Conservation (phyloP, 352 stramenopile species). For the Blastocystis sp. region DNA sequence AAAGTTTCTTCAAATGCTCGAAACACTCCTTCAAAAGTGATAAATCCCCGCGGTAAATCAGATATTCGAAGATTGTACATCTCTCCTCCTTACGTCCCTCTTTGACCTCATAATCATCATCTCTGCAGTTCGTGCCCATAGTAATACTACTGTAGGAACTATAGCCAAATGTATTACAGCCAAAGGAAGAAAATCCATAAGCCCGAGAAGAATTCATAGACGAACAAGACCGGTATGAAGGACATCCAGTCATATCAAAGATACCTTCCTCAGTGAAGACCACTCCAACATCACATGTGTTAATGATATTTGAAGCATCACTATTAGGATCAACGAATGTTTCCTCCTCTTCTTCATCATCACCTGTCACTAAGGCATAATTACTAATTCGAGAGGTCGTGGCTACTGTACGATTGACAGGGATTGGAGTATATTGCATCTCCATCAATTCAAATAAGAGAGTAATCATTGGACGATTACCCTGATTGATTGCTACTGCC, state of each 20-base stretch:
- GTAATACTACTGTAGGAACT: background rate
- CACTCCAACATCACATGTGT: conserved; percentile 15
- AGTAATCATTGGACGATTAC: background rate
- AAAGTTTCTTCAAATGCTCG: background rate
- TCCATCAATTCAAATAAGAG: conserved; percentile 42
- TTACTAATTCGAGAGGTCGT: conserved; percentile 18
- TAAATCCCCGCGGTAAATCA: conserved; percentile 45
- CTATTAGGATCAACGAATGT: conserved; percentile 51
- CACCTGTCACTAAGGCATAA: conserved; percentile 18
- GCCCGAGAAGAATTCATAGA: background rate
- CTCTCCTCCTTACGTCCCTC: background rate
- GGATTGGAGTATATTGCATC: conserved; percentile 58
- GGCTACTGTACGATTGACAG: background rate
- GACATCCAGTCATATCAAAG: conserved; percentile 5
- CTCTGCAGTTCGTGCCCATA: background rate
- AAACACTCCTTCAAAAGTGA: background rate
- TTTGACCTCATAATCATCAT: background rate
- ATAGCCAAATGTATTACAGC: background rate
- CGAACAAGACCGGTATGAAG: background rate
- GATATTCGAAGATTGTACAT: background rate
- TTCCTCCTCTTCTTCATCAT: conserved; percentile 13
- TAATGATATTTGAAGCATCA: background rate
- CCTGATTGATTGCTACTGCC: background rate
- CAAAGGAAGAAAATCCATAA: conserved; percentile 34
- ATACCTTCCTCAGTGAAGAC: background rate